Evolutionary conservation across 306 rosid species (phyloP).

Genomic region (Castanea sativa): DNA sequence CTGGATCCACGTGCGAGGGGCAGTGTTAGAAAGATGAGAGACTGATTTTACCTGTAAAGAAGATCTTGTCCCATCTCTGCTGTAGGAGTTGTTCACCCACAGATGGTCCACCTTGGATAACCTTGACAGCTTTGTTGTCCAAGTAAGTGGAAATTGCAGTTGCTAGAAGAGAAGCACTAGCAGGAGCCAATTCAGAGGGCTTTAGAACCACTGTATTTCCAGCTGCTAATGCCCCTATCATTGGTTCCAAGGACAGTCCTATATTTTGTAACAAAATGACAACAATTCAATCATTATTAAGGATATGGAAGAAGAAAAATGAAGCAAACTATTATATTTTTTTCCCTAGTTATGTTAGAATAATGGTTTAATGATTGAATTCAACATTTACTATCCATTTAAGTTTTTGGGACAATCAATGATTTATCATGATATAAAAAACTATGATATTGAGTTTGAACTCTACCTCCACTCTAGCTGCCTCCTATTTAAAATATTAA

Average conservation of each 20-base stretch:
- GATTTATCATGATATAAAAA: too few relatives aligned
- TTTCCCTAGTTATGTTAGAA: too few relatives aligned
- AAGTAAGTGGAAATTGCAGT: conserved; percentile 38
- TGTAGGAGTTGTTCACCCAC: conserved; percentile 48
- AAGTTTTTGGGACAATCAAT: too few relatives aligned
- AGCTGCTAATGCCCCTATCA: conserved; percentile 77
- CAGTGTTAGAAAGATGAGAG: background rate
- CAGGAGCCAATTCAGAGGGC: conserved; percentile 65
- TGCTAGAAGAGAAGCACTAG: conserved; percentile 51
- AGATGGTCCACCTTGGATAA: conserved; percentile 55
- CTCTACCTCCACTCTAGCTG: too few relatives aligned
- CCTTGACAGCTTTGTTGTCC: conserved; percentile 51
- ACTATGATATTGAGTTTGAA: too few relatives aligned
- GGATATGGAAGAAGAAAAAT: background rate
- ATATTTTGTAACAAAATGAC: background rate
- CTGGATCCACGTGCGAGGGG: too few relatives aligned
- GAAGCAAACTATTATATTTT: background rate
- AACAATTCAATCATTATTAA: background rate
- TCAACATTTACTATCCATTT: too few relatives aligned
- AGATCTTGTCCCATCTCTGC: conserved; percentile 67
- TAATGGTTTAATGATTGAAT: too few relatives aligned
- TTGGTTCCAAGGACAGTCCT: conserved; percentile 81
- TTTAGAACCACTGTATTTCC: conserved; percentile 64
- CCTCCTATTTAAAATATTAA: too few relatives aligned
- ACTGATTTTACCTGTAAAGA: conserved; percentile 55